Evolutionary conservation across 78 protist genomes (phyloP).

Genomic region (Monosiga brevicollis): DNA sequence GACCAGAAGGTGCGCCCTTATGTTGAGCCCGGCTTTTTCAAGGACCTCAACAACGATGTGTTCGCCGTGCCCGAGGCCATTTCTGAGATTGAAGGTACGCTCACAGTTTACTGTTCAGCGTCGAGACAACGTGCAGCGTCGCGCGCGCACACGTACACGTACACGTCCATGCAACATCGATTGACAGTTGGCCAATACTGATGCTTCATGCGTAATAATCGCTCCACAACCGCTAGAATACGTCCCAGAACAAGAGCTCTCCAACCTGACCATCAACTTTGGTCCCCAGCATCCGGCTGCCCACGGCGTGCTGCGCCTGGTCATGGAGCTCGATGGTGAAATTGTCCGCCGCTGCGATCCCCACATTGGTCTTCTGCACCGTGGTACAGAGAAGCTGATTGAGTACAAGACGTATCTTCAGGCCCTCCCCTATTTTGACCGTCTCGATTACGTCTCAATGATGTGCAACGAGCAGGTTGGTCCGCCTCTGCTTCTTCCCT

Average conservation of each 20-base stretch:
- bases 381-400: conserved; percentile 57
- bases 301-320: conserved; percentile 56
- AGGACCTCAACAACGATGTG: too few species aligned
- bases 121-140: too few species aligned
- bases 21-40: background rate
- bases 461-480: conserved; percentile 46
- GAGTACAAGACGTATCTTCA: conserved; percentile 37
- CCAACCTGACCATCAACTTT: conserved; percentile 33
- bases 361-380: conserved; percentile 48
- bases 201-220: background rate
- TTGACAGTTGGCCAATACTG: too few species aligned
- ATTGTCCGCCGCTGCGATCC: conserved; percentile 26
- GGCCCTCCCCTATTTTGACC: conserved; percentile 57
- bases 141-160: background rate
- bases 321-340: conserved; percentile 45
- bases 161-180: background rate
- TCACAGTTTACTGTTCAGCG: too few species aligned
- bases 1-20: background rate
- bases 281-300: conserved; percentile 62
- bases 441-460: conserved; percentile 55
- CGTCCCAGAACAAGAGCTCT: conserved; percentile 12
- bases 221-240: background rate
- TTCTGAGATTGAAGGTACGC: too few species aligned
- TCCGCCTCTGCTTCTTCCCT: too few species aligned
- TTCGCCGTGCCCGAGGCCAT: too few species aligned